Evolutionary conservation across 1,284 basidiomycete species (phyloP).

Genomic region (Erythrobasidium hasegawianum): DNA sequence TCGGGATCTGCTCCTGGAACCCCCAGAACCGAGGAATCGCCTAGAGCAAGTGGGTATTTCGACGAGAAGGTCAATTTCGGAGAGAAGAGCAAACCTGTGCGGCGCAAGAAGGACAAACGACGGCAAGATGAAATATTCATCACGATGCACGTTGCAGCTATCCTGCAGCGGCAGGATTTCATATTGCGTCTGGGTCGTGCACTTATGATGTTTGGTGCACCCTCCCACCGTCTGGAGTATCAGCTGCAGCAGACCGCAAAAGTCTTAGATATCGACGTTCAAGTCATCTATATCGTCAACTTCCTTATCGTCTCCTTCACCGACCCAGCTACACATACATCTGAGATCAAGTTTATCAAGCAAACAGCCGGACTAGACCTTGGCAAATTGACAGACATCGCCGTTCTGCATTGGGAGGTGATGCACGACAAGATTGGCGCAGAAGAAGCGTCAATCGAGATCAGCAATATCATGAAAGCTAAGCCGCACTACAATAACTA

Average conservation of each 20-base stretch:
- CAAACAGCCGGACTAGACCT: conserved; percentile 58
- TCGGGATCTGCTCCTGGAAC: conserved; percentile 21
- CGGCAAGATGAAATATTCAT: conserved; percentile 38
- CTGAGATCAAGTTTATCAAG: conserved; percentile 64
- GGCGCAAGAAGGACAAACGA: conserved; percentile 33
- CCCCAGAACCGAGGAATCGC: conserved; percentile 12
- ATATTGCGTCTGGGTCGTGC: conserved; percentile 74
- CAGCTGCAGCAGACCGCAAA: conserved; percentile 72
- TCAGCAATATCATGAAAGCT: conserved; percentile 72
- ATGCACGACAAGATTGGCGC: conserved; percentile 83
- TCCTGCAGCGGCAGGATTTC: conserved; percentile 66
- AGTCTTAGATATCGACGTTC: conserved; percentile 70
- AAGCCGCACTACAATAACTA: conserved; percentile 58
- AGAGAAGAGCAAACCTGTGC: conserved; percentile 2
- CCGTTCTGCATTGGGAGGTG: conserved; percentile 80
- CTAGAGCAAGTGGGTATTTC: too few relatives aligned
- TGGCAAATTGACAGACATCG: conserved; percentile 65
- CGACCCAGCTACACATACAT: conserved; percentile 76
- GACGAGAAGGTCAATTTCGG: too few relatives aligned
- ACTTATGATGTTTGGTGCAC: conserved; percentile 76
- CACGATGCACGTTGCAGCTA: conserved; percentile 68
- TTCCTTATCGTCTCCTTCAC: conserved; percentile 60
- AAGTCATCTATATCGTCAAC: conserved; percentile 59
- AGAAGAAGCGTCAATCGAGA: conserved; percentile 65
- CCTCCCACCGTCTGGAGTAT: conserved; percentile 79